Conservation (phyloP, 2,329 filamentous ascomycete species). For the Aureobasidium zeae region DNA sequence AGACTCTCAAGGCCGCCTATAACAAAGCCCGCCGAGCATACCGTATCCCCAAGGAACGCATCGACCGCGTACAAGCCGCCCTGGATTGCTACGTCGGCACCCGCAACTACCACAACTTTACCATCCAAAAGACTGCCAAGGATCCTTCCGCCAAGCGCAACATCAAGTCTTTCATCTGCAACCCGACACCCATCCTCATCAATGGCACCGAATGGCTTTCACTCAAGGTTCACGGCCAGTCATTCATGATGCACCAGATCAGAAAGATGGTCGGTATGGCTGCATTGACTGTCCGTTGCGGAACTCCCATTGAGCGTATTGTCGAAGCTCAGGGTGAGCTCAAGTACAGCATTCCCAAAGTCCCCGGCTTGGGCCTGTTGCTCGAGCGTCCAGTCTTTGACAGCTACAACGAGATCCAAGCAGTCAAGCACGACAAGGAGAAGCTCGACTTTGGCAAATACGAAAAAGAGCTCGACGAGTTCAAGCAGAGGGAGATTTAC, state of each 20-base stretch:
- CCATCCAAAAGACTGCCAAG: conserved; percentile 70
- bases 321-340: conserved; percentile 60
- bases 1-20: conserved; percentile 66
- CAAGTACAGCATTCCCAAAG: conserved; percentile 85
- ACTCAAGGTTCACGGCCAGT: conserved; percentile 92
- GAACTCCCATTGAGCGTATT: conserved; percentile 63
- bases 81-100: conserved; percentile 74
- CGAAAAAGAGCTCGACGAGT: conserved; percentile 69
- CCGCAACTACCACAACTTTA: conserved; percentile 95
- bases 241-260: conserved; percentile 99
- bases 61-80: conserved; percentile 64
- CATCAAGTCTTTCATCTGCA: conserved; percentile 85
- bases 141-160: conserved; percentile 81
- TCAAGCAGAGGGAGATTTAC: conserved; percentile 90
- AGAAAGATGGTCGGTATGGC: conserved; percentile 98
- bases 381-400: conserved; percentile 89
- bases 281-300: conserved; percentile 73
- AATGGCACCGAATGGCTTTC: conserved; percentile 78
- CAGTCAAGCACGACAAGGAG: conserved; percentile 52
- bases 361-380: conserved; percentile 76
- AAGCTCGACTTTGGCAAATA: conserved; percentile 71
- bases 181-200: conserved; percentile 48
- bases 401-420: conserved; percentile 69
- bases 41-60: conserved; percentile 63
- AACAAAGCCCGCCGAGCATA: conserved; percentile 75